Evolutionary conservation across 129 eudicot species (phyloP).

Genomic region (Helianthus annuus): HanXRQr2.0-SUNRISE NC_035443.2:29965053-29965552

Average conservation of each 20-base stretch:
- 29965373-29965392: too few relatives aligned
- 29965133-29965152: conserved; percentile 8
- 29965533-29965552: not conserved
- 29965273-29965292: too few relatives aligned
- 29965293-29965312: not conserved
- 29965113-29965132: conserved; percentile 25
- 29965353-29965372: too few relatives aligned
- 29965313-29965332: too few relatives aligned
- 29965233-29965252: conserved; percentile 21
- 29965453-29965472: too few relatives aligned
- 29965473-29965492: too few relatives aligned
- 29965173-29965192: conserved; percentile 14
- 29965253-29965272: not conserved
- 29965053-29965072: conserved; percentile 1
- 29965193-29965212: conserved; percentile 23
- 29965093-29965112: conserved; percentile 33
- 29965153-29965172: conserved; percentile 13
- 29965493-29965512: too few relatives aligned
- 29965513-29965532: too few relatives aligned
- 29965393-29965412: too few relatives aligned
- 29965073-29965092: conserved; percentile 20
- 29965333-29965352: too few relatives aligned
- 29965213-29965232: conserved; percentile 8
- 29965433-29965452: too few relatives aligned
- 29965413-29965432: too few relatives aligned